These are phyloP conservation scores for Halophytophthora batemanensis DNA, from an alignment of 352 stramenopile species.

Conservation along the genomic window DNA sequence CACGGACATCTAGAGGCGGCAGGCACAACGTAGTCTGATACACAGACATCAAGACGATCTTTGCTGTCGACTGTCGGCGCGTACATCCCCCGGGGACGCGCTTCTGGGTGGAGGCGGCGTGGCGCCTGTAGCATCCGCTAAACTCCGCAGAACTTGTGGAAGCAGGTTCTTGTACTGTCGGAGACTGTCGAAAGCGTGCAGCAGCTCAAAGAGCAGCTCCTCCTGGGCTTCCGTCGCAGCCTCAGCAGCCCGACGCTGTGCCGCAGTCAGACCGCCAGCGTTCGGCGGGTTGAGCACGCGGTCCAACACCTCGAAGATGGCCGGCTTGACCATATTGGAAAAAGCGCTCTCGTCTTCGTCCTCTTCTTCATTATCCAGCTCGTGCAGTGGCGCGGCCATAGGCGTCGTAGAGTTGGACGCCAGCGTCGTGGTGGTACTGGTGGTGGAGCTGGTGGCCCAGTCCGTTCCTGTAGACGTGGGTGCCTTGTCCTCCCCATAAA, in stretches of 20 bases:
- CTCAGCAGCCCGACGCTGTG: constrained; percentile 19
- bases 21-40: neutral
- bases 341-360: constrained; percentile 55
- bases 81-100: too few relatives aligned
- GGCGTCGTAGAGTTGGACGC: constrained; percentile 5
- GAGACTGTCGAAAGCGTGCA: constrained; percentile 75
- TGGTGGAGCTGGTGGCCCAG: constrained; percentile 1
- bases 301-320: constrained; percentile 71
- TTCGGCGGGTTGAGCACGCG: constrained; percentile 32
- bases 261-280: constrained; percentile 16
- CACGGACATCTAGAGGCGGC: neutral
- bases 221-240: constrained; percentile 50
- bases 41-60: neutral
- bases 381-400: constrained; percentile 9
- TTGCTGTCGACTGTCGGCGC: too few relatives aligned
- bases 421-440: constrained; percentile 1
- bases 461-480: neutral
- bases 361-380: constrained; percentile 25
- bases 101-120: constrained; percentile 1
- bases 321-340: constrained; percentile 69
- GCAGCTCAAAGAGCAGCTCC: constrained; percentile 73
- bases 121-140: constrained; percentile 40
- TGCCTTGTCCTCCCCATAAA: constrained; percentile 5
- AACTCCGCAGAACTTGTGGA: constrained; percentile 57
- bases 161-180: constrained; percentile 62